These are phyloP conservation scores for Stentor roeselii DNA, from an alignment of 73 alveolate genomes.

Conservation along the genomic window DNA sequence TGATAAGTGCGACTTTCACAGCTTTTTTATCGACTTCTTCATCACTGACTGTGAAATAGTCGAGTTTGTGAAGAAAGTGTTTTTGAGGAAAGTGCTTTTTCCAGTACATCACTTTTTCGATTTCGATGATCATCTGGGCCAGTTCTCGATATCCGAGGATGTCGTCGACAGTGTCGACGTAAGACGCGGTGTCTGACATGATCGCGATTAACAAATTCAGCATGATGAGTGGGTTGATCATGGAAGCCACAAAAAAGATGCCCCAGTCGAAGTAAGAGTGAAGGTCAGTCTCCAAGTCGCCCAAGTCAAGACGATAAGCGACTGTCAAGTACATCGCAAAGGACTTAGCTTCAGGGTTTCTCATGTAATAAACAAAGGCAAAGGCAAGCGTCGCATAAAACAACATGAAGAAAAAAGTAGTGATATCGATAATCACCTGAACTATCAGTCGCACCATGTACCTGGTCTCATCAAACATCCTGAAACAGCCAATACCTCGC, in stretches of 20 bases:
- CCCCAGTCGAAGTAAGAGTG: no score
- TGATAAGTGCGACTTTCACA: not conserved
- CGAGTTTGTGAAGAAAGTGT: not conserved
- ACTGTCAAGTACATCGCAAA: no score
- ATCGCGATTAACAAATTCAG: not conserved
- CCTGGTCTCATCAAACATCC: not conserved
- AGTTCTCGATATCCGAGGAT: not conserved
- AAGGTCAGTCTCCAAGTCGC: no score
- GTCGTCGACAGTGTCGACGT: not conserved
- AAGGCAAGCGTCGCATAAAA: no score
- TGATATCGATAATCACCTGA: constrained; percentile 9
- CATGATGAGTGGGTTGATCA: not conserved
- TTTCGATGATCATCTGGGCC: not conserved
- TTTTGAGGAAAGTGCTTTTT: not conserved
- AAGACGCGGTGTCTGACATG: not conserved
- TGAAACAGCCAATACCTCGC: constrained; percentile 16
- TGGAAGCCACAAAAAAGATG: no score
- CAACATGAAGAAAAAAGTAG: no score
- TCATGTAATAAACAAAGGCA: no score
- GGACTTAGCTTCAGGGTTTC: no score
- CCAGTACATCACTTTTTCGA: not conserved
- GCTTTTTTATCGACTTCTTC: not conserved
- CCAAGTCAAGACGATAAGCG: no score
- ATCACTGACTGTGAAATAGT: not conserved
- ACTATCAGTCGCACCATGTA: constrained; percentile 9